A percentile compares a stretch with the other conserved stretches of the same genome.
These are phyloP conservation scores for Biancaea sappan DNA, from an alignment of 306 rosid genomes.

Conservation along the genomic window DNA sequence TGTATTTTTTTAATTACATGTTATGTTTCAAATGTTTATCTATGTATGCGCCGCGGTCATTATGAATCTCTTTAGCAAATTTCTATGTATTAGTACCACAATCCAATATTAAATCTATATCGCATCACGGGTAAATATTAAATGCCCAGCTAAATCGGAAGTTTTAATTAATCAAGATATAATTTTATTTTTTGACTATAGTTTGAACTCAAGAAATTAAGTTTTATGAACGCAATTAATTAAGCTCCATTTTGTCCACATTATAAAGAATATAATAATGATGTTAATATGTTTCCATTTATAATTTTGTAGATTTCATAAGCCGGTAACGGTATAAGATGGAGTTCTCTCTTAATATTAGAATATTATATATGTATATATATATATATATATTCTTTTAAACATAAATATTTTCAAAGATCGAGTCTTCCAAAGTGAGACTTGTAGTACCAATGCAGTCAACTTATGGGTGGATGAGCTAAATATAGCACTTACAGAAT, in stretches of 20 bases:
- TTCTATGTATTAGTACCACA: background rate
- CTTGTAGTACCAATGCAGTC: background rate
- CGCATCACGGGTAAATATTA: background rate
- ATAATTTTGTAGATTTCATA: background rate
- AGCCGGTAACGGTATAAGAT: background rate
- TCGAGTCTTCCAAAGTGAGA: background rate
- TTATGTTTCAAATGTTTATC: slow-evolving; percentile 1
- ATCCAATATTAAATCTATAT: background rate
- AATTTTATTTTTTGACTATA: no score
- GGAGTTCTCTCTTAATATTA: background rate
- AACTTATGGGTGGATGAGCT: background rate
- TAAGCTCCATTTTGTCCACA: background rate
- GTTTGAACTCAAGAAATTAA: background rate
- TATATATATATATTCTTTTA: no score
- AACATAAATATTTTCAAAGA: background rate
- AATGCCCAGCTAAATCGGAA: background rate
- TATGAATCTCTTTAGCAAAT: background rate
- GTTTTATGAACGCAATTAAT: background rate
- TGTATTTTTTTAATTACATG: background rate
- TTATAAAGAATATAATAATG: no score
- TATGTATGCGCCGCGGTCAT: background rate
- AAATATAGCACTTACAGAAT: background rate
- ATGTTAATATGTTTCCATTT: background rate
- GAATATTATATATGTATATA: background rate
- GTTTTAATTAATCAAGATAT: no score